Evolutionary conservation across 306 rosid species (phyloP).

Genomic region (Cicer yamashitae): DNA sequence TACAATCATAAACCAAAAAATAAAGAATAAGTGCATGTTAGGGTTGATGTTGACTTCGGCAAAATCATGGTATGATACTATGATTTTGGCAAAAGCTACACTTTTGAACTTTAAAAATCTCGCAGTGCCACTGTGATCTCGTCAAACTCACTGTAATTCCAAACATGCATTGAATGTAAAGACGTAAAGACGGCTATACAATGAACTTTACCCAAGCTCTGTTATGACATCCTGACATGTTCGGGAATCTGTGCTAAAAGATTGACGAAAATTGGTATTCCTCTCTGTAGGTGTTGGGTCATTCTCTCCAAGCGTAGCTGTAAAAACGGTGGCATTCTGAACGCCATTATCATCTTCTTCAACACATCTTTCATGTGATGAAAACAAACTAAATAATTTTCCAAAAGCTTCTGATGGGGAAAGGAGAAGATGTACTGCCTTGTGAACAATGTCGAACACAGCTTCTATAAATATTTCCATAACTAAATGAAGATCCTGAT

Average conservation of each 20-base stretch:
- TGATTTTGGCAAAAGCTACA: too few relatives aligned
- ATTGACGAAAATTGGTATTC: slow-evolving; percentile 58
- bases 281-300: slow-evolving; percentile 62
- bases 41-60: too few relatives aligned
- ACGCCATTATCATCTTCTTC: slow-evolving; percentile 43
- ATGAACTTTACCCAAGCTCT: slow-evolving; percentile 78
- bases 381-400: slow-evolving; percentile 52
- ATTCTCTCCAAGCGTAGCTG: slow-evolving; percentile 64
- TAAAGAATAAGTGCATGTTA: neutral
- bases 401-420: slow-evolving; percentile 73
- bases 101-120: too few relatives aligned
- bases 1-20: slow-evolving; percentile 15
- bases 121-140: too few relatives aligned
- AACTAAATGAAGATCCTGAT: slow-evolving; percentile 87
- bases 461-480: slow-evolving; percentile 85
- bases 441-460: slow-evolving; percentile 71
- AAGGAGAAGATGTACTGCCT: slow-evolving; percentile 76
- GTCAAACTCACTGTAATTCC: too few relatives aligned
- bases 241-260: slow-evolving; percentile 88
- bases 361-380: slow-evolving; percentile 44
- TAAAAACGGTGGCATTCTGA: slow-evolving; percentile 47
- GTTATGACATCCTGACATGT: slow-evolving; percentile 98
- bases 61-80: too few relatives aligned
- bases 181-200: slow-evolving; percentile 22
- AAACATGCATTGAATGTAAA: slow-evolving; percentile 7